Conservation (phyloP, 495 filamentous ascomycete species). For the Penicillium tannophilum region DNA sequence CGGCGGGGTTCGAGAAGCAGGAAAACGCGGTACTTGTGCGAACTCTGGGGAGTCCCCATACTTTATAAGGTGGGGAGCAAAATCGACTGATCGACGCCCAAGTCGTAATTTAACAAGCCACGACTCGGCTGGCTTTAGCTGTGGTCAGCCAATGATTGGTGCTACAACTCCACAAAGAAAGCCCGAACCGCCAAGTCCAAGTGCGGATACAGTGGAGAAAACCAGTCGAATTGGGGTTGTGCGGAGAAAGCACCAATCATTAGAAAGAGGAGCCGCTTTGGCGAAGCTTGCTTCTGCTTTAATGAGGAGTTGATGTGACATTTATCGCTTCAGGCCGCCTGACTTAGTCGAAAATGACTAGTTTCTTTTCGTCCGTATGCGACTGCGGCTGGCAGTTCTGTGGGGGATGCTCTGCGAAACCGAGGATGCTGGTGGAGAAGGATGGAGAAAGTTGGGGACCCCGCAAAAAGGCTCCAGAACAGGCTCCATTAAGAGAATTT, state of each 20-base stretch:
- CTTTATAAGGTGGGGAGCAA: slow-evolving; percentile 2
- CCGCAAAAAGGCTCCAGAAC: neutral
- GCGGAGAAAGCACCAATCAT: slow-evolving; percentile 8
- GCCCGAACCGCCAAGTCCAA: neutral
- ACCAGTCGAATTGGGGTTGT: slow-evolving; percentile 13
- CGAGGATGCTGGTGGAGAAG: too few species aligned
- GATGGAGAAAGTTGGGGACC: neutral
- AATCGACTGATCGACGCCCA: slow-evolving; percentile 4
- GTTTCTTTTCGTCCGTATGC: too few species aligned
- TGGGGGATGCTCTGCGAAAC: too few species aligned
- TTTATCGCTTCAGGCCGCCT: too few species aligned
- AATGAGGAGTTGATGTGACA: neutral
- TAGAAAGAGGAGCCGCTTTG: slow-evolving; percentile 10
- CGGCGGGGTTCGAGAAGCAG: slow-evolving; percentile 5
- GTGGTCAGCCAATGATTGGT: neutral
- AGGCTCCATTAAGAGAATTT: neutral
- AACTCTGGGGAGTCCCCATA: slow-evolving; percentile 2
- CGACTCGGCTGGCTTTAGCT: neutral
- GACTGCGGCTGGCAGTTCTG: too few species aligned
- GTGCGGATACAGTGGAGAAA: neutral
- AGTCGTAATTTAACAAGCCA: slow-evolving; percentile 2
- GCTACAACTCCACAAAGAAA: slow-evolving; percentile 1
- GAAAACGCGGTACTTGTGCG: slow-evolving; percentile 4
- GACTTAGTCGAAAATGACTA: too few species aligned
- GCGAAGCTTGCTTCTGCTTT: slow-evolving; percentile 10